Evolutionary conservation across 2,329 filamentous ascomycete species (phyloP).

Genomic region (Aspergillus viridinutans): DNA sequence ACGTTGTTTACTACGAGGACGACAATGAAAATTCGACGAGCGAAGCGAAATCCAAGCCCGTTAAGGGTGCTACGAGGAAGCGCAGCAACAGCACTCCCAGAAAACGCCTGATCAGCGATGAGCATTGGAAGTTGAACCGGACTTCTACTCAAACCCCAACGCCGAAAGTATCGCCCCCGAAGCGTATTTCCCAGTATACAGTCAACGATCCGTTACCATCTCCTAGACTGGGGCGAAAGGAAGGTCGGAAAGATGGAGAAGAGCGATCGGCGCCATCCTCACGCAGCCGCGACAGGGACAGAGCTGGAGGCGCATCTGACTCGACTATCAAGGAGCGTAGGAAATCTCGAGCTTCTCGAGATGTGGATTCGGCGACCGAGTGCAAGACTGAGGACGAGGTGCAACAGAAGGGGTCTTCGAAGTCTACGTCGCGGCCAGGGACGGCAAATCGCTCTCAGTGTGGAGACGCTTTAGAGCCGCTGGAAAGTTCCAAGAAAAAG

Average conservation of each 20-base stretch:
- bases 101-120: constrained; percentile 90
- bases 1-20: constrained; percentile 55
- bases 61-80: constrained; percentile 31
- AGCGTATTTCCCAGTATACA: constrained; percentile 41
- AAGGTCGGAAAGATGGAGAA: constrained; percentile 23
- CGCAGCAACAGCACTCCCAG: constrained; percentile 63
- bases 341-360: constrained; percentile 16
- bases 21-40: constrained; percentile 38
- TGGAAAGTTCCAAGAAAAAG: constrained; percentile 20
- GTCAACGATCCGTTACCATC: constrained; percentile 26
- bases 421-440: constrained; percentile 17
- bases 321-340: constrained; percentile 23
- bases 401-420: constrained; percentile 14
- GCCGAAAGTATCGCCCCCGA: constrained; percentile 39
- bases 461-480: constrained; percentile 20
- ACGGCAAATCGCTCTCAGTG: constrained; percentile 21
- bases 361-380: constrained; percentile 18
- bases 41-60: constrained; percentile 20
- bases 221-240: constrained; percentile 24
- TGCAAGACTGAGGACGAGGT: constrained; percentile 17
- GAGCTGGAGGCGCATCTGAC: constrained; percentile 21
- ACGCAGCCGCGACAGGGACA: constrained; percentile 25
- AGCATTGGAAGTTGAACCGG: constrained; percentile 66
- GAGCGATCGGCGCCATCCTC: constrained; percentile 20
- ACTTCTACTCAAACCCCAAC: constrained; percentile 41